Conservation (phyloP, 2,329 filamentous ascomycete genomes). For the Claviceps sp. region DNA sequence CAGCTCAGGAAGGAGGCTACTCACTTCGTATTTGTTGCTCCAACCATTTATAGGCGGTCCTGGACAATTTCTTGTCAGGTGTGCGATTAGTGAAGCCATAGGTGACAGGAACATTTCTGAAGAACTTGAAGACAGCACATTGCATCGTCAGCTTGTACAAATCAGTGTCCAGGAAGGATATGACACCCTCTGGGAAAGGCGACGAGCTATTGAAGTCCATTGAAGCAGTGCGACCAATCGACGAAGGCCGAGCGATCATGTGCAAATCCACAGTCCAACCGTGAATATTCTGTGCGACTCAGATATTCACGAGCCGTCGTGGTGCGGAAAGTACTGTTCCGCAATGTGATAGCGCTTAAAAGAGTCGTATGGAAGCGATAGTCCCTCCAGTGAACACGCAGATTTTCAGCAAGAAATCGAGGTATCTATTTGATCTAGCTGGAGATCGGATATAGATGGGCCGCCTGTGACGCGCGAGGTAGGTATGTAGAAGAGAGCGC, state of each 20-base stretch:
- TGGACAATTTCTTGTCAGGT: conserved; percentile 78
- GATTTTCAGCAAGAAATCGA: neutral
- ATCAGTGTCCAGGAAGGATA: conserved; percentile 69
- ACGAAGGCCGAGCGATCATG: neutral
- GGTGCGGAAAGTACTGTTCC: neutral
- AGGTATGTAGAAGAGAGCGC: neutral
- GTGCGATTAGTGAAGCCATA: conserved; percentile 95
- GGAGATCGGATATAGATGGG: too few relatives aligned
- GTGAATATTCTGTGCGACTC: neutral
- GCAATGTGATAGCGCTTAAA: neutral
- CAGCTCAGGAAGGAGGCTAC: conserved; percentile 13
- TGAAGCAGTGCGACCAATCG: neutral
- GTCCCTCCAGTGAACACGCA: neutral
- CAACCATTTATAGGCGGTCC: conserved; percentile 75
- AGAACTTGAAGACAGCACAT: conserved; percentile 88
- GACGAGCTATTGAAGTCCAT: conserved; percentile 57
- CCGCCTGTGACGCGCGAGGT: neutral
- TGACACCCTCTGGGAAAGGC: conserved; percentile 61
- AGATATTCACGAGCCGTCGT: neutral
- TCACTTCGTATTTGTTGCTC: conserved; percentile 66
- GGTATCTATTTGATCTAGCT: too few relatives aligned
- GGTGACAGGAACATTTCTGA: conserved; percentile 66
- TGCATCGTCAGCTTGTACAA: conserved; percentile 99
- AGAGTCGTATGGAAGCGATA: neutral
- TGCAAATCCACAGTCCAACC: neutral